Evolutionary conservation across 148 eudicot genomes (phyloP).

Genomic region (Rhododendron henanense): DNA sequence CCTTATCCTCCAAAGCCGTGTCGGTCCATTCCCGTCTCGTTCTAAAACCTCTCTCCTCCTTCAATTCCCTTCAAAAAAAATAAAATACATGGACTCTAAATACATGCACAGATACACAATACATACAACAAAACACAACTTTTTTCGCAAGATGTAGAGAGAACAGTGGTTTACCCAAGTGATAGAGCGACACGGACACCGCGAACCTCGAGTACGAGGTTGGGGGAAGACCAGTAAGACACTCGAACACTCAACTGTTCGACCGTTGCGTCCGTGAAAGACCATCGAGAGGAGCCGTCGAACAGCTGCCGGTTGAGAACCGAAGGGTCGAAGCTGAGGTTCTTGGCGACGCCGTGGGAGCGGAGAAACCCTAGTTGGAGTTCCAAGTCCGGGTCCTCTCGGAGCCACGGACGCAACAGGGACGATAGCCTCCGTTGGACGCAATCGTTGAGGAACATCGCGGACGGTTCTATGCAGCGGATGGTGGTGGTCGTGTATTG

Average conservation of each 20-base stretch:
- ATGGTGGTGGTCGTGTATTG: not conserved
- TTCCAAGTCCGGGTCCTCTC: slow-evolving; percentile 50
- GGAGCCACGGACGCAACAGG: slow-evolving; percentile 63
- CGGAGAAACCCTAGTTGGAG: slow-evolving; percentile 64
- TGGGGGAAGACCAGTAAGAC: slow-evolving; percentile 52
- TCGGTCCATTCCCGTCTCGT: slow-evolving; percentile 31
- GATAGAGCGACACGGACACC: slow-evolving; percentile 51
- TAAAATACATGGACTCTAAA: not conserved
- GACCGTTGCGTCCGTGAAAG: slow-evolving; percentile 40
- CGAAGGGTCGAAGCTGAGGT: slow-evolving; percentile 43
- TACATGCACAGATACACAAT: not conserved
- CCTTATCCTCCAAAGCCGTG: slow-evolving; percentile 36
- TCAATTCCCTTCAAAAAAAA: slow-evolving; percentile 42
- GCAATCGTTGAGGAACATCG: slow-evolving; percentile 46
- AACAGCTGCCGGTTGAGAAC: slow-evolving; percentile 34
- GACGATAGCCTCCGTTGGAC: slow-evolving; percentile 47
- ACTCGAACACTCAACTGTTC: slow-evolving; percentile 49
- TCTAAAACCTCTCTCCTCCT: slow-evolving; percentile 19
- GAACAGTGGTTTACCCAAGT: slow-evolving; percentile 34
- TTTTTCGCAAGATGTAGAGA: not conserved
- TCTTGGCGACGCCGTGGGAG: slow-evolving; percentile 35
- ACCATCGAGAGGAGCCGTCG: slow-evolving; percentile 30
- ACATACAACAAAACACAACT: not conserved
- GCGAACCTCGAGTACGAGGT: slow-evolving; percentile 44
- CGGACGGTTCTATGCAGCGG: not conserved